Percentiles rank a stretch among this genome's conserved stretches.
Conservation (phyloP, 495 filamentous ascomycete species). For the Daldinia decipiens region DNA sequence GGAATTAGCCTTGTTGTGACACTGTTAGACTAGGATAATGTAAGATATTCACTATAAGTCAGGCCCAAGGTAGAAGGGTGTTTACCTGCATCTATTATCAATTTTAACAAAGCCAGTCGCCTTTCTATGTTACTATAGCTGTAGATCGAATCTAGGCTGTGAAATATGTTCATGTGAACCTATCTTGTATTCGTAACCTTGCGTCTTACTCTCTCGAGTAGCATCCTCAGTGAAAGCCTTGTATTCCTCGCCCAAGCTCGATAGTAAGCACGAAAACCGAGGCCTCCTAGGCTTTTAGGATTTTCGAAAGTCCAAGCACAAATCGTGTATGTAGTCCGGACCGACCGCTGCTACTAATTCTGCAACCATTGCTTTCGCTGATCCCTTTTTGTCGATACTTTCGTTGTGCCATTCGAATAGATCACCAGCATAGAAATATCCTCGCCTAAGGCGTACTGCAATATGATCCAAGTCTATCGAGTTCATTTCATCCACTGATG, state of each 20-base stretch:
- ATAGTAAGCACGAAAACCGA: not conserved
- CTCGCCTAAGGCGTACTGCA: conserved; percentile 44
- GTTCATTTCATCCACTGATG: conserved; percentile 71
- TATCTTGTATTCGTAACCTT: not conserved
- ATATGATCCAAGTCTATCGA: conserved; percentile 70
- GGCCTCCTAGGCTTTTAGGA: not conserved
- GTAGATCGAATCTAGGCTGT: not conserved
- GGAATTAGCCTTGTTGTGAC: not conserved
- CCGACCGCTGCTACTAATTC: conserved; percentile 84
- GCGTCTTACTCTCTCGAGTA: not conserved
- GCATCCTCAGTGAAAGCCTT: not conserved
- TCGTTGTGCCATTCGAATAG: conserved; percentile 74
- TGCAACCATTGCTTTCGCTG: conserved; percentile 70
- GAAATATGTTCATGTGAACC: not conserved
- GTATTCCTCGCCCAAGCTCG: not conserved
- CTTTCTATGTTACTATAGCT: not conserved
- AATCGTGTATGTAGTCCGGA: conserved; percentile 67
- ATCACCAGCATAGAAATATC: conserved; percentile 58
- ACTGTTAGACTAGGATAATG: not conserved
- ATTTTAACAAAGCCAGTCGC: not conserved
- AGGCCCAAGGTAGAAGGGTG: not conserved
- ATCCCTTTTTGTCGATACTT: conserved; percentile 27
- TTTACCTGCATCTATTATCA: not conserved
- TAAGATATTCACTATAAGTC: not conserved
- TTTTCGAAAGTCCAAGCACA: conserved; percentile 56